Conservation (phyloP, 2,329 filamentous ascomycete genomes). For the Clonostachys rosea region DNA sequence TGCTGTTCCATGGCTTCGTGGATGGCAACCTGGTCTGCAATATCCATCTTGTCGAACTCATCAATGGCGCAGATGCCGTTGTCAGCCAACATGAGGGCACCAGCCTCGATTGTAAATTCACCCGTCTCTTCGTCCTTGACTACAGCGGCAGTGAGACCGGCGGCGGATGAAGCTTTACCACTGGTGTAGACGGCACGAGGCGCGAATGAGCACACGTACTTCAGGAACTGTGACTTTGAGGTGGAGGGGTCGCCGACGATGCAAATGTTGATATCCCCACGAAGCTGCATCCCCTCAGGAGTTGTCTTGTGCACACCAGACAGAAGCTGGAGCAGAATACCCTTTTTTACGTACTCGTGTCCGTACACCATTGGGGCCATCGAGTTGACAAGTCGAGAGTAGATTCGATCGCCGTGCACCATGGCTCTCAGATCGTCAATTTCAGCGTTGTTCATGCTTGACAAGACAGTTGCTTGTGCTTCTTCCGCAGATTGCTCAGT, state of each 20-base stretch:
- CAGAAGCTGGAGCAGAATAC: conserved; percentile 87
- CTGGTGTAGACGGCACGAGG: conserved; percentile 96
- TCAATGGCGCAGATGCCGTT: conserved; percentile 98
- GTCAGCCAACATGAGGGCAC: conserved; percentile 94
- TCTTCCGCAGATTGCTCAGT: conserved; percentile 70
- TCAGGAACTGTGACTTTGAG: conserved; percentile 96
- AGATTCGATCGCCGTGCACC: conserved; percentile 95
- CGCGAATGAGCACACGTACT: conserved; percentile 96
- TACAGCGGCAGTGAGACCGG: conserved; percentile 93
- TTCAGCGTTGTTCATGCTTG: conserved; percentile 79
- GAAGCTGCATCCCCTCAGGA: conserved; percentile 87
- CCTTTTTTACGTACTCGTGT: conserved; percentile 97
- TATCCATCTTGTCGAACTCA: conserved; percentile 99
- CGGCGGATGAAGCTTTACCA: conserved; percentile 94
- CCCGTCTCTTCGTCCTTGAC: conserved; percentile 98
- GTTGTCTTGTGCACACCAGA: conserved; percentile 93
- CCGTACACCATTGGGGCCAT: conserved; percentile 97
- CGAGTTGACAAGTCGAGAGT: conserved; percentile 85
- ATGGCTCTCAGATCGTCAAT: conserved; percentile 89
- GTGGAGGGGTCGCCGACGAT: conserved; percentile 96
- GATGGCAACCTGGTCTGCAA: conserved; percentile 94
- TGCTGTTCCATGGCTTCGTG: conserved; percentile 99
- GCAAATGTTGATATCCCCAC: conserved; percentile 98
- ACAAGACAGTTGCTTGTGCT: conserved; percentile 81
- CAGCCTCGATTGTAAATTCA: conserved; percentile 97